Evolutionary conservation across 176 grass and related monocot species (phyloP).

Genomic region (Leersia perrieri): DNA sequence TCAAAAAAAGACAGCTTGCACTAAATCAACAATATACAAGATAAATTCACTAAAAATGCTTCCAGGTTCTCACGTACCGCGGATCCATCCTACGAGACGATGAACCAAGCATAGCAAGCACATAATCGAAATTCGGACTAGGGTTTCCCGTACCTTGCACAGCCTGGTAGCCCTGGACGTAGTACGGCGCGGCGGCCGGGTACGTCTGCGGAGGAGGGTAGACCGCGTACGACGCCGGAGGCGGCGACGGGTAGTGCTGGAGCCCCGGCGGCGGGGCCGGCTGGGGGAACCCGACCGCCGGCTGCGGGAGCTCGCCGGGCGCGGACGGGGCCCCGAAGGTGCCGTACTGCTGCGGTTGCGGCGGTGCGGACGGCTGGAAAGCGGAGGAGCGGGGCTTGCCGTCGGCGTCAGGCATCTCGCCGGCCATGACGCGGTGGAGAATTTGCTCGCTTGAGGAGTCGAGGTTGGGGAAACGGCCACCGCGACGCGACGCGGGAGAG

Average conservation of each 20-base stretch:
- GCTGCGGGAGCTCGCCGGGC: slow-evolving; percentile 43
- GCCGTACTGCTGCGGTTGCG: slow-evolving; percentile 50
- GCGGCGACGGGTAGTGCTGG: slow-evolving; percentile 19
- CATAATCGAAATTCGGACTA: not conserved
- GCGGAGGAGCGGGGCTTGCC: slow-evolving; percentile 38
- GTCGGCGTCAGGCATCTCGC: slow-evolving; percentile 35
- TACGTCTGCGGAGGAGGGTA: slow-evolving; percentile 54
- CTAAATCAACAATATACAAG: not conserved
- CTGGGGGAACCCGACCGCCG: slow-evolving; percentile 77
- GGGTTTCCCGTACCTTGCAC: slow-evolving; percentile 53
- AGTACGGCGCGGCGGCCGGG: slow-evolving; percentile 51
- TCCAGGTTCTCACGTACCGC: not conserved
- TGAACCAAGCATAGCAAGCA: not conserved
- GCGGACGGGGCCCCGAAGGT: slow-evolving; percentile 53
- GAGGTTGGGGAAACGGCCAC: not conserved
- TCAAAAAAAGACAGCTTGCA: not conserved
- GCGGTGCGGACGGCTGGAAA: slow-evolving; percentile 38
- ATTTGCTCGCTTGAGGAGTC: slow-evolving; percentile 10
- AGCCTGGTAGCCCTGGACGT: slow-evolving; percentile 67
- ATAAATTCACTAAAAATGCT: not conserved
- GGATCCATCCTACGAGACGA: not conserved
- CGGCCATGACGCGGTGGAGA: slow-evolving; percentile 16
- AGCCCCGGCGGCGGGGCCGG: slow-evolving; percentile 45
- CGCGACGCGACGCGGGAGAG: not conserved
- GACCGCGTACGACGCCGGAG: slow-evolving; percentile 27